phyloP scores from a whole-genome alignment of 2,329 filamentous ascomycete species.

The Juglanconis oblonga region DNA sequence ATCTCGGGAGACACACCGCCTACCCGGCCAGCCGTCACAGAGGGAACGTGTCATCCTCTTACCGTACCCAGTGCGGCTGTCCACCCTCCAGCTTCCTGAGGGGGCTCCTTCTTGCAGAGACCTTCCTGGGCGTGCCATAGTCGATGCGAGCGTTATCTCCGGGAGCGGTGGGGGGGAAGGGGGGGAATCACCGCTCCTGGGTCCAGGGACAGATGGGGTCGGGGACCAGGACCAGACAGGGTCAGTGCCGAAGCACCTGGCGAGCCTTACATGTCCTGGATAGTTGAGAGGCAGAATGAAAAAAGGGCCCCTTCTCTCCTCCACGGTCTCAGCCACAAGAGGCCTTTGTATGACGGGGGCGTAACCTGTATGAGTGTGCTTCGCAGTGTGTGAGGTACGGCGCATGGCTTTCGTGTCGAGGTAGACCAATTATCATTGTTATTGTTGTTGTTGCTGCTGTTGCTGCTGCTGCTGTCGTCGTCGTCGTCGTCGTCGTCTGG shows the following conservation, averaged over 20 bases:
- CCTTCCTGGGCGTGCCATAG: neutral
- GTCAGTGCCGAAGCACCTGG: neutral
- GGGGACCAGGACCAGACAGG: neutral
- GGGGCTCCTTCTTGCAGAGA: neutral
- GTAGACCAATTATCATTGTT: neutral
- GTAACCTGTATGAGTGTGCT: neutral
- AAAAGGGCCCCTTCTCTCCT: neutral
- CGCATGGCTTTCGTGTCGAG: neutral
- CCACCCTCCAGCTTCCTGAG: neutral
- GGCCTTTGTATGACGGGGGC: neutral
- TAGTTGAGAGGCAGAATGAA: neutral
- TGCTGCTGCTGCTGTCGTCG: too few species aligned
- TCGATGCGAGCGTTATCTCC: neutral
- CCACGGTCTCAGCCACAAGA: neutral
- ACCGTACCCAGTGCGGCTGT: neutral
- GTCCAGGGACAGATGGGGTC: neutral
- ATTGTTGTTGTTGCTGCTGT: neutral
- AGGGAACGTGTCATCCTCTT: neutral
- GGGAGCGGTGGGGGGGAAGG: neutral
- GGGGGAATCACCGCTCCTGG: neutral
- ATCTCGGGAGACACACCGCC: neutral
- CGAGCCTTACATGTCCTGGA: constrained; percentile 1
- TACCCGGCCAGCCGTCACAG: neutral
- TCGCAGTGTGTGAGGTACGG: constrained; percentile 2
- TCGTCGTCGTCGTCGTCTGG: too few species aligned